Conservation (phyloP, 371 early-diverging fungal genomes). For the Mortierella sp. region DNA sequence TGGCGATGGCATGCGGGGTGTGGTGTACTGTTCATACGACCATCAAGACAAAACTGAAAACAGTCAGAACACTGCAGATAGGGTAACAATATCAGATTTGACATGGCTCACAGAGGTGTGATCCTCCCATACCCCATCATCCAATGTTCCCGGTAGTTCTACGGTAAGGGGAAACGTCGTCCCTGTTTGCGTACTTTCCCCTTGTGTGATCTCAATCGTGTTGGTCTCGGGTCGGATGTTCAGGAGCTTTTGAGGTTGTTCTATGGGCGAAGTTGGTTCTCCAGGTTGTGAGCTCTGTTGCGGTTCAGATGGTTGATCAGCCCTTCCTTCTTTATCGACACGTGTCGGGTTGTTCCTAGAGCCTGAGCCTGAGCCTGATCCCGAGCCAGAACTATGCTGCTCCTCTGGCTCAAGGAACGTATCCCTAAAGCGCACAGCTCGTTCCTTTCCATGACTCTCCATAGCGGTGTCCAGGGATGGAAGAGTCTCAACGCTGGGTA, state of each 20-base stretch:
- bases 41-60: background rate
- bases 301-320: background rate
- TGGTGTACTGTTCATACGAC: constrained; percentile 6
- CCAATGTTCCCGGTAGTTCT: background rate
- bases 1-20: constrained; percentile 36
- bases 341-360: background rate
- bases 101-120: too few species aligned
- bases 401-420: background rate
- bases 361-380: too few species aligned
- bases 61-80: background rate
- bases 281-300: background rate
- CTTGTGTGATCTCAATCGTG: background rate
- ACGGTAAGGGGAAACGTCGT: background rate
- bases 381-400: background rate
- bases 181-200: constrained; percentile 1
- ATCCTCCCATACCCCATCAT: constrained; percentile 3
- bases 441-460: constrained; percentile 20
- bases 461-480: constrained; percentile 31
- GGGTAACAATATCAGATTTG: too few species aligned
- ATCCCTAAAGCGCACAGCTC: background rate
- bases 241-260: constrained; percentile 32
- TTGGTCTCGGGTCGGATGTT: constrained; percentile 7
- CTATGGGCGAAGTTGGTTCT: constrained; percentile 17
- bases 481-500: constrained; percentile 22
- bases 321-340: background rate